Evolutionary conservation across 352 stramenopile genomes (phyloP), one percentile per base, ranked within the genome.

Genomic region (Globisporangium spinosum): DNA sequence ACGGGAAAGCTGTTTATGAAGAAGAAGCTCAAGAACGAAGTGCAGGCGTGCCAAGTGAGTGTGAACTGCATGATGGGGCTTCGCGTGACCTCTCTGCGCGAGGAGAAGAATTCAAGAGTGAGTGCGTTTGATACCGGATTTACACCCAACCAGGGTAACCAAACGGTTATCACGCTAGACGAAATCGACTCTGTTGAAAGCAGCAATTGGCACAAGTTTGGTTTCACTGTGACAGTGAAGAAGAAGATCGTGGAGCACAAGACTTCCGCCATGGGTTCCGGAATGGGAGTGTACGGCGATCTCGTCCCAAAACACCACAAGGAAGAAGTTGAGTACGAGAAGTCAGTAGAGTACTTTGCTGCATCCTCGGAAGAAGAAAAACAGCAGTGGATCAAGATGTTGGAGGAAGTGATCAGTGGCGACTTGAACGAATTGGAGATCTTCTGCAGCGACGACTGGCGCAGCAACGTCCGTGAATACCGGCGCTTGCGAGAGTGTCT

Each of bases 41-140:
- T 93, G 10, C 85, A 93, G 70, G 62, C 65, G 32, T 93, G 81
- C 27, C 69, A 89, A 34, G 73, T 93, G 47, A 89, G 80, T 66
- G 70, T 93, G 43, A 95, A 95, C 67, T 95, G 88, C 67, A 95
- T 95, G 88, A 90, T 95, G 84, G 88, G 88, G 12, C 72, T 95
- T 9, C 83, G 80, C 12, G 83, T 94, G 65, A 91, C 85, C 47
- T 79, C 75, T 51, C 56, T 90, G 17, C 82, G 83, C 34, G 73
- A 82, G 35, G 78, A 83, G 25, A 73, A 84, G 53, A 75, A 69
- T 58, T 70, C 72, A 17, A 73, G 68, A 22, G 32, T 65, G 3
- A 75, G 66, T 4, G 74, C 62, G 22, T 32, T 85, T 9, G 77
- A 93, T 47, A 75, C 75, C 25, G 78, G 72, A 3, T 91, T 90